Evolutionary conservation across 2,329 filamentous ascomycete genomes (phyloP), one percentile per base, ranked within the genome.

Genomic region (Endocalyx cinctus): DNA sequence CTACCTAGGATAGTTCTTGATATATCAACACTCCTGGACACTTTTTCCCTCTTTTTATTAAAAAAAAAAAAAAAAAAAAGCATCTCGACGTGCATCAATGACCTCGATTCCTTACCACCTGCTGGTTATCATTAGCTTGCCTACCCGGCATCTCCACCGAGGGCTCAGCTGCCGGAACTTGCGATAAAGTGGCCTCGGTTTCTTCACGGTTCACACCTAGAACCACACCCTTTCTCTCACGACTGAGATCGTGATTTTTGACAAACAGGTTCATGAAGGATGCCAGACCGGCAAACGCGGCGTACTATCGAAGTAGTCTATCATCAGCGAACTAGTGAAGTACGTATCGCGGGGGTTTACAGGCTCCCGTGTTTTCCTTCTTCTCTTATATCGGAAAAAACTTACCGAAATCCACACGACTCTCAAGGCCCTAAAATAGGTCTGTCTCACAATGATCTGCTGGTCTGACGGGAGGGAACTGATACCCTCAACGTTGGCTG

Each of bases 391-490:
- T 8, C 20, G 8, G n/a, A n/a, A n/a, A 8, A 23, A n/a, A 8
- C 20, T 23, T n/a, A 48, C 47, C 41, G 45, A 41, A 5, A 46
- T 46, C 47, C 47, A 50, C 3, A 50, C 45, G 15, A 26, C 33
- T 10, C 34, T 34, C 5, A 50, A 26, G 3, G 45, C 39, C 5
- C 35, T 25, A 27, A 43, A 45, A 23, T 46, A 47, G 4, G 35
- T 34, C 15, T 33, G 26, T 31, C 43, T 33, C 5, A 50, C 40
- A 16, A 40, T 19, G 12, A 12, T 17, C 22, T 46, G 43, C 27
- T 50, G 34, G 5, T 33, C 25, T 12, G n/a, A 18, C 7, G 39
- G 30, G 3, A 50, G 31, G 3, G 37, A 15, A 2, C 27, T 29
- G 10, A 50, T 46, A 11, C 17, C 29, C 10, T 46, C 37, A 4